Evolutionary conservation across 768 basidiomycete species (phyloP).

Genomic region (Boletus huronensis): DNA sequence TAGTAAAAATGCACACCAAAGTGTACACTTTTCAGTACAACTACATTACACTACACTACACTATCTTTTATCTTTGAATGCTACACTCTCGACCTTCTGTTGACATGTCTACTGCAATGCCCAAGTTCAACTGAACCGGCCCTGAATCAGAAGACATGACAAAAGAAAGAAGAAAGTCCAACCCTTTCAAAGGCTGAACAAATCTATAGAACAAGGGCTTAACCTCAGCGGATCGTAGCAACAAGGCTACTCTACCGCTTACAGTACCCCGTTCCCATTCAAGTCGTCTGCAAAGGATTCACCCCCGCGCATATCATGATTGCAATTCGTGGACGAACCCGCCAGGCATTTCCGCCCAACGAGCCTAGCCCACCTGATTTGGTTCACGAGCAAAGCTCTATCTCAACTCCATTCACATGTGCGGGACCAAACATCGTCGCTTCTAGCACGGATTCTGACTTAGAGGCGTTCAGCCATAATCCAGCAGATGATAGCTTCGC

Average conservation of each 20-base stretch:
- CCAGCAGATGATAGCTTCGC: constrained; percentile 80
- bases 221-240: constrained; percentile 76
- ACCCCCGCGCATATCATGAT: constrained; percentile 66
- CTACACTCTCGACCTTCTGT: neutral
- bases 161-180: neutral
- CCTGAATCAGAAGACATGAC: constrained; percentile 1
- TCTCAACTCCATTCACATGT: constrained; percentile 27
- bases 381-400: constrained; percentile 67
- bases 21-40: too few relatives aligned
- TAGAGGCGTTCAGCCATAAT: constrained; percentile 85
- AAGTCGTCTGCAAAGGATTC: constrained; percentile 80
- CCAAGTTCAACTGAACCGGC: neutral
- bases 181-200: constrained; percentile 42
- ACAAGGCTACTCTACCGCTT: constrained; percentile 78
- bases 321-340: constrained; percentile 48
- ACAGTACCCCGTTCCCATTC: constrained; percentile 72
- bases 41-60: too few relatives aligned
- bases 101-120: neutral
- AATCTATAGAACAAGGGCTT: constrained; percentile 70
- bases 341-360: constrained; percentile 48
- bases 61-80: too few relatives aligned
- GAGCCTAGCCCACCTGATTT: constrained; percentile 52
- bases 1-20: too few relatives aligned
- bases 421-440: constrained; percentile 68
- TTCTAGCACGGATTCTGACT: constrained; percentile 78